Evolutionary conservation across 1,284 basidiomycete species (phyloP), one percentile per base, ranked within the genome.

Genomic region (Ustilago nuda): DNA sequence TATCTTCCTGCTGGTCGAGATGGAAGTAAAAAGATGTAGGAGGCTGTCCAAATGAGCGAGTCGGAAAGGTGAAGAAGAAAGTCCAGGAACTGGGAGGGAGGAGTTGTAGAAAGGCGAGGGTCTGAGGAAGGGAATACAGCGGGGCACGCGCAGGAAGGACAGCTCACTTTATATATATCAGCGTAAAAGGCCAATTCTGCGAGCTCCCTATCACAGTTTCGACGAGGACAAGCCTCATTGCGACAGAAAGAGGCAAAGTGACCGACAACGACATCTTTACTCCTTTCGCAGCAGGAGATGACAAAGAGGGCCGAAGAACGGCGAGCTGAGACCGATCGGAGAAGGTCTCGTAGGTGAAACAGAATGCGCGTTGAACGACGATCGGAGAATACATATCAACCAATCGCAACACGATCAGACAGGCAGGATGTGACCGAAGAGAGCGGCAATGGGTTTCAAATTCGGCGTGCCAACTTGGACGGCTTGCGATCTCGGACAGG

Each of bases 381-480:
- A 69, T 69, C 66, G 61, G 33, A 63, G 51, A 35, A 37, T 41
- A 60, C 66, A 63, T 54, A 50, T 68, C 50, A 61, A 15, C 46
- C 48, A 50, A 33, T 50, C 48, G 30, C 23, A 32, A 27, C 13
- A 23, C n/a, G 19, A 45, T 9, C n/a, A 13, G 3, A 12, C 48
- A 17, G 30, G 48, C 48, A 19, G n/a, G 43, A 50, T 30, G 27
- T n/a, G 11, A 30, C 5, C 4, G 48, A 13, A 13, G 27, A 50
- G 8, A 33, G 30, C 13, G 8, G n/a, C 43, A 30, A 45, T 19
- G n/a, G 36, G 35, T 55, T 59, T 45, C 57, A 37, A 46, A 32
- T n/a, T 39, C 7, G 43, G 41, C 36, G 62, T 36, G 61, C 50
- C 30, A 53, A 57, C 27, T 36, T 55, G 12, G 48, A 50, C 8